A percentile compares a stretch with the other conserved stretches of the same genome.
These are phyloP conservation scores for Gracilaria gracilis DNA, from an alignment of 23 red algal species.

Conservation along the genomic window DNA sequence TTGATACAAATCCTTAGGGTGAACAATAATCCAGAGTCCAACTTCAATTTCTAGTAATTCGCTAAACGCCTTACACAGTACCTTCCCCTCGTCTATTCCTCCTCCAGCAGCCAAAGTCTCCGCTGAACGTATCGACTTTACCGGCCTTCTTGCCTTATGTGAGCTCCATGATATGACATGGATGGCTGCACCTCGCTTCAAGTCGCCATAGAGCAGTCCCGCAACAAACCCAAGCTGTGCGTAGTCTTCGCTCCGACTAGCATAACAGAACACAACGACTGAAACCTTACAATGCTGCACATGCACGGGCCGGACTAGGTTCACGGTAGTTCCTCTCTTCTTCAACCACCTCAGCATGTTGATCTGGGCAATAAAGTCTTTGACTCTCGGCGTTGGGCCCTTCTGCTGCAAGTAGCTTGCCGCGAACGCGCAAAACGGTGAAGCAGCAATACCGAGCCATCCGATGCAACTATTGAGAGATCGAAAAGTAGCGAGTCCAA, in stretches of 20 bases:
- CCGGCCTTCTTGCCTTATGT: constrained; percentile 30
- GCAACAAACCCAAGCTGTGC: constrained; percentile 51
- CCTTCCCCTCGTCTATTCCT: constrained; percentile 38
- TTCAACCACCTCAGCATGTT: constrained; percentile 24
- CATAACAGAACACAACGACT: constrained; percentile 22
- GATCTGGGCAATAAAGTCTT: constrained; percentile 21
- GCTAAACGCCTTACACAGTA: not conserved
- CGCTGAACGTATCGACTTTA: constrained; percentile 47
- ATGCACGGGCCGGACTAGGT: no score
- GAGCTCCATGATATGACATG: constrained; percentile 19
- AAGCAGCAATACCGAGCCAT: constrained; percentile 49
- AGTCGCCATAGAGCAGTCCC: constrained; percentile 40
- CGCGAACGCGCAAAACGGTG: constrained; percentile 37
- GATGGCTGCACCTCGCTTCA: not conserved
- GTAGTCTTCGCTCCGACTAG: not conserved
- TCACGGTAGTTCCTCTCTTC: no score
- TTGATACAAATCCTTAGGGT: constrained; percentile 24
- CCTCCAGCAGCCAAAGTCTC: constrained; percentile 43
- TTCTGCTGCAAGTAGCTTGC: constrained; percentile 15
- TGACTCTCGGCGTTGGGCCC: not conserved
- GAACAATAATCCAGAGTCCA: constrained; percentile 23
- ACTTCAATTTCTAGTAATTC: constrained; percentile 4
- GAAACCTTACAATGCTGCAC: not conserved
- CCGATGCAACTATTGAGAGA: constrained; percentile 9
- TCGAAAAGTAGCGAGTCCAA: constrained; percentile 6